Evolutionary conservation across 176 grass and related monocot species (phyloP), one percentile per base, ranked within the genome.

Genomic region (Calamus simplicifolius): DNA sequence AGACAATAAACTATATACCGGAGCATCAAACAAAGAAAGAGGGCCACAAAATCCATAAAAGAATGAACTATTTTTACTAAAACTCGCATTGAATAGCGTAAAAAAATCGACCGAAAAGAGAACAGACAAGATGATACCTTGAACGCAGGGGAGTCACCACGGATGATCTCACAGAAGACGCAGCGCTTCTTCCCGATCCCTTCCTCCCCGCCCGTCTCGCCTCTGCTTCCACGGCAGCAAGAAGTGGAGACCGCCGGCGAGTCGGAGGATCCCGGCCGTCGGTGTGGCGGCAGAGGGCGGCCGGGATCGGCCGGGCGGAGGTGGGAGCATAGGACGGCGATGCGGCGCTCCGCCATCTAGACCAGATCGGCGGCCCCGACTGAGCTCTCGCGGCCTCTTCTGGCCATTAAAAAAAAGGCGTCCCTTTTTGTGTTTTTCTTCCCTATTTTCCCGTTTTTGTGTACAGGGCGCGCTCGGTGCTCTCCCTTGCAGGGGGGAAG

Each of bases 301-400:
- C 21, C 48, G 16, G 4, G 5, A 28, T 38, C 52, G 52, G 65
- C 7, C 4, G 16, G 5, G 18, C 4, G 63, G 60, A 95, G 49
- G 78, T 95, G 89, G 43, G 89, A 75, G 59, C 71, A 72, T 60
- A 95, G 78, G 38, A 85, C 85, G 3, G 78, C 71, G 64, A 95
- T 59, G 21, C 81, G 77, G 56, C 75, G 52, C 7, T 56, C 28
- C 4, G 51, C 65, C 65, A 68, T 56, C 53, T 43, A 43, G 35
- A 8, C 35, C 2, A 43, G 35, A 43, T 43, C 35, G 35, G 35
- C 35, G 35, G 8, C 35, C 35, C 8, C 35, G 35, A 43, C 35
- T 8, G 35, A 13, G 35, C 8, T 43, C 35, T 43, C 35, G 10
- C 35, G 35, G 35, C 35, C 35, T 43, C 35, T 8, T 1, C 35